Evolutionary conservation across 139 green algal genomes (phyloP).

Genomic region (Marvania coccoides): DNA sequence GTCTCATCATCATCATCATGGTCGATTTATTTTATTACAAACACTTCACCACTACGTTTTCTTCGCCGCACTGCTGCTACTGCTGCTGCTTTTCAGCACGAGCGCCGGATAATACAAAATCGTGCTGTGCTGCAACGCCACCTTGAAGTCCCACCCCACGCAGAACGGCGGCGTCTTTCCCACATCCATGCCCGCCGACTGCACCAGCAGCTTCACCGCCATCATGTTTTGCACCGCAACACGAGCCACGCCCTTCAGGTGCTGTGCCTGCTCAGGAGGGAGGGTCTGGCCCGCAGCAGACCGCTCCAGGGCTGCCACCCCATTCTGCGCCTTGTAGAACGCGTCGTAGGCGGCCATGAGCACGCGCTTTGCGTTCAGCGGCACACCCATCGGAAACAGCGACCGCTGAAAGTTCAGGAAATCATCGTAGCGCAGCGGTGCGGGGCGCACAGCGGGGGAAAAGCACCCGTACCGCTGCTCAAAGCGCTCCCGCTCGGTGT

Average conservation of each 20-base stretch:
- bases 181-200: not conserved
- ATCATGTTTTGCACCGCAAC: slow-evolving; percentile 13
- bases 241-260: slow-evolving; percentile 6
- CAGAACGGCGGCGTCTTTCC: not conserved
- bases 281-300: not conserved
- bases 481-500: slow-evolving; percentile 45
- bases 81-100: not conserved
- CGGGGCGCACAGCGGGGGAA: slow-evolving; percentile 26
- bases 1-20: no score
- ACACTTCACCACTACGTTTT: no score
- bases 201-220: slow-evolving; percentile 9
- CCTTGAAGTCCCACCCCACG: slow-evolving; percentile 10
- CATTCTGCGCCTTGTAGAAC: not conserved
- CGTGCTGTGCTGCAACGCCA: not conserved
- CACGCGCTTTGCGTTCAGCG: not conserved
- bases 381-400: not conserved
- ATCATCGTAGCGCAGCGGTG: slow-evolving; percentile 33
- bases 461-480: slow-evolving; percentile 63
- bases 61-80: no score
- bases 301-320: not conserved
- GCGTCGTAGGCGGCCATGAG: not conserved
- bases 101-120: slow-evolving; percentile 7
- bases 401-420: slow-evolving; percentile 8
- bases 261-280: slow-evolving; percentile 1
- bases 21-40: no score